Evolutionary conservation across 331 rosid genomes (phyloP).

Genomic region (Cydonia oblonga): DNA sequence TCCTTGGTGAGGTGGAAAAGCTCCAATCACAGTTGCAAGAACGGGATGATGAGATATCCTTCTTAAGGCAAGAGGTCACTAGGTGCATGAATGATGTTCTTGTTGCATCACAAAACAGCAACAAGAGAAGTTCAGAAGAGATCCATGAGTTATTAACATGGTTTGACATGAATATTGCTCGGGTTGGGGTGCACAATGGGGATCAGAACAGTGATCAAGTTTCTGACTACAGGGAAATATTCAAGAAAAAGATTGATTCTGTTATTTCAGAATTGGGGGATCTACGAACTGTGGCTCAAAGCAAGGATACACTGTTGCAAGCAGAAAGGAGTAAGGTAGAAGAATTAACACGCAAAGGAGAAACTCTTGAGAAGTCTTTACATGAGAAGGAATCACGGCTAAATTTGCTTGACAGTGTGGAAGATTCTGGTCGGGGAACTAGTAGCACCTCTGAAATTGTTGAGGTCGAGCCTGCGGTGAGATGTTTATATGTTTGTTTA

Average conservation of each 20-base stretch:
- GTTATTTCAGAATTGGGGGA: slow-evolving; percentile 54
- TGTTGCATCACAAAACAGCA: slow-evolving; percentile 65
- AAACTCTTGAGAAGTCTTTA: slow-evolving; percentile 53
- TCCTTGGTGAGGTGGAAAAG: slow-evolving; percentile 81
- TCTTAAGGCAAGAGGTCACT: slow-evolving; percentile 96
- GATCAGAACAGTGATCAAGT: slow-evolving; percentile 31
- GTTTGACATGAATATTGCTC: slow-evolving; percentile 51
- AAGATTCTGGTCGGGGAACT: slow-evolving; percentile 40
- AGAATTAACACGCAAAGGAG: slow-evolving; percentile 50
- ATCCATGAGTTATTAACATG: slow-evolving; percentile 54
- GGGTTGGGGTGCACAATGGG: slow-evolving; percentile 39
- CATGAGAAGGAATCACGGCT: slow-evolving; percentile 51
- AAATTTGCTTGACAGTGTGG: slow-evolving; percentile 76
- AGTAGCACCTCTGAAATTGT: slow-evolving; percentile 53
- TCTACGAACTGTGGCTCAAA: slow-evolving; percentile 42
- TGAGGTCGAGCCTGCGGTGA: slow-evolving; percentile 82
- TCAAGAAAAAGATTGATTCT: slow-evolving; percentile 50
- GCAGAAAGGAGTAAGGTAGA: slow-evolving; percentile 60
- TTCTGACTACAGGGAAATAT: slow-evolving; percentile 52
- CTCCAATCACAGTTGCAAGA: slow-evolving; percentile 90
- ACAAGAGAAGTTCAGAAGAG: slow-evolving; percentile 47
- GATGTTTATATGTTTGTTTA: slow-evolving; percentile 18
- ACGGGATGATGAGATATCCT: slow-evolving; percentile 83
- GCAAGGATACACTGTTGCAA: slow-evolving; percentile 63
- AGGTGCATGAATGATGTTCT: slow-evolving; percentile 87